Evolutionary conservation across 169 alveolate genomes (phyloP).

Genomic region (Eimeria nieschulzi): DNA sequence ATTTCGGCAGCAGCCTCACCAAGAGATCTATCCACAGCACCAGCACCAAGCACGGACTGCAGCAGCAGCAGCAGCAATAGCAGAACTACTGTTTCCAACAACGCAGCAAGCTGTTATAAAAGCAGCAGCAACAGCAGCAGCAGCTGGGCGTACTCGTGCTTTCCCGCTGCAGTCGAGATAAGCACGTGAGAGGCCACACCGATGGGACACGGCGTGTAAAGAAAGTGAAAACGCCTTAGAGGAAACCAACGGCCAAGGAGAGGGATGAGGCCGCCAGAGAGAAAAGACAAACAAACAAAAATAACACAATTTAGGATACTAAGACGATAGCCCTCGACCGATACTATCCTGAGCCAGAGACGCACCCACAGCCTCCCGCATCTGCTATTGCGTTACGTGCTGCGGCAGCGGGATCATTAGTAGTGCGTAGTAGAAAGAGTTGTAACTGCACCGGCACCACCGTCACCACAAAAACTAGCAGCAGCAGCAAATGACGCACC

Average conservation of each 20-base stretch:
- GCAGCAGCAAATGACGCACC: constrained; percentile 1
- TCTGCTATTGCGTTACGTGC: background rate
- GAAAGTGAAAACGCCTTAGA: background rate
- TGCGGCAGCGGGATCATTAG: background rate
- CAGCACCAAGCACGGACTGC: background rate
- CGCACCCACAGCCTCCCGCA: background rate
- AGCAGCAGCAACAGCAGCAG: background rate
- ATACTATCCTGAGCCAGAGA: background rate
- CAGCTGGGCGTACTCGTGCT: background rate
- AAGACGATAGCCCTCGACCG: background rate
- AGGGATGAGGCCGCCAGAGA: background rate
- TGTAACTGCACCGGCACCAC: constrained; percentile 7
- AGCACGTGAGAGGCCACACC: constrained; percentile 1
- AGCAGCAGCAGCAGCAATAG: constrained; percentile 26
- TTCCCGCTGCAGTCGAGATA: background rate
- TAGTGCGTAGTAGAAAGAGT: background rate
- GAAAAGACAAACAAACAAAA: background rate
- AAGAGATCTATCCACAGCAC: background rate
- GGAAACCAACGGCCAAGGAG: constrained; percentile 14
- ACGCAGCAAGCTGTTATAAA: background rate
- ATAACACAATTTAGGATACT: background rate
- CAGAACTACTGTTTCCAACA: background rate
- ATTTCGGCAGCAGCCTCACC: background rate
- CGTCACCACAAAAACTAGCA: constrained; percentile 22
- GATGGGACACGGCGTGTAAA: constrained; percentile 1